Evolutionary conservation across 176 grass and related monocot genomes (phyloP), one percentile per base, ranked within the genome.

Genomic region (Tillandsia leiboldiana): DNA sequence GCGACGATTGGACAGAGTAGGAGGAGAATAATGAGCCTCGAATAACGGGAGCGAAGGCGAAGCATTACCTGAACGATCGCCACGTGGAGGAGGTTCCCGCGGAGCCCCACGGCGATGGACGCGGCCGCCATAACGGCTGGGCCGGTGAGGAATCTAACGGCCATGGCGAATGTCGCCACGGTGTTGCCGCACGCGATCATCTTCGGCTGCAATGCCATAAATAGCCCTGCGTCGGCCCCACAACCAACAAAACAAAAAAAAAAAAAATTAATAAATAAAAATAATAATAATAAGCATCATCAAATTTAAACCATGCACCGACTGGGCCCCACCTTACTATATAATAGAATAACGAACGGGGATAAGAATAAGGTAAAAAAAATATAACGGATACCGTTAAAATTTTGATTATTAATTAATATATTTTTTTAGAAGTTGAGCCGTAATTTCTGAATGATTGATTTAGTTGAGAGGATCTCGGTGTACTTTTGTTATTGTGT

Each of bases 131-230:
- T 97, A 75, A 85, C 66, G 47, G 79, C 86, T 11, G 93, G 93
- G 17, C 93, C 93, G 33, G 64, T 49, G 52, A 90, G 59, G 83
- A 97, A 97, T 53, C 93, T 86, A 49, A 92, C 86, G 28, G 61
- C 84, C 89, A 97, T 92, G 26, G 86, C 75, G 69, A 79, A 67
- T 4, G 65, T 69, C 22, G 93, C 79, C 66, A 53, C 80, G 13
- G 84, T 70, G 48, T 81, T 83, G 14, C 93, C 93, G 79, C 93
- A 92, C 2, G 93, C 81, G 77, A 97, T 83, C 29, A 97, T 67
- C 29, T 74, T 87, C 23, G 93, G 89, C 73, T 97, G 92, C 53
- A 97, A 77, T 47, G 93, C 93, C 93, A 92, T 96, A 77, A 92
- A 96, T 75, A 92, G 74, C 87, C 93, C 93, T 96, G 75, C 26